phyloP scores from a whole-genome alignment of 176 grass and related monocot species.

The Carex scoparia region DNA sequence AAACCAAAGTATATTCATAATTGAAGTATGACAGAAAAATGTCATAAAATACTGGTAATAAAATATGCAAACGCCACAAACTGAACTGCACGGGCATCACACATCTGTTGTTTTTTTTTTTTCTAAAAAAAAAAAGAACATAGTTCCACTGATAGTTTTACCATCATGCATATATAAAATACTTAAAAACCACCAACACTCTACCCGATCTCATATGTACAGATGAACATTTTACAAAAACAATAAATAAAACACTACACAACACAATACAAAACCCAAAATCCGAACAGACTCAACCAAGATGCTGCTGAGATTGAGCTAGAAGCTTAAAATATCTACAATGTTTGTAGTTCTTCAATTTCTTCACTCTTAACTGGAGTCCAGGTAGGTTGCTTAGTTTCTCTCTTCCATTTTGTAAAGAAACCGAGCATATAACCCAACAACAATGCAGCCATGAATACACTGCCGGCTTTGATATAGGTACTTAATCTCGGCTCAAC shows the following conservation, averaged over 20 bases:
- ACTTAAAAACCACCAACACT: neutral
- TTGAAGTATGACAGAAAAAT: neutral
- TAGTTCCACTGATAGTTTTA: neutral
- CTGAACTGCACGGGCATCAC: neutral
- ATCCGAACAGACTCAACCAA: neutral
- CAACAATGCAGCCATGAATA: conserved; percentile 33
- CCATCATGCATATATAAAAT: neutral
- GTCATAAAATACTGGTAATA: neutral
- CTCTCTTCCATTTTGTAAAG: conserved; percentile 43
- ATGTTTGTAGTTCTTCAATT: conserved; percentile 43
- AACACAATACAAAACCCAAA: neutral
- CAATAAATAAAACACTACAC: neutral
- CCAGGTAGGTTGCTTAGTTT: conserved; percentile 46
- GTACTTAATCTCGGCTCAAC: neutral
- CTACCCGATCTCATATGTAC: neutral
- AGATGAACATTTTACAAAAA: conserved; percentile 7
- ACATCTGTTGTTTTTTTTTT: neutral
- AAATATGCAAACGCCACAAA: neutral
- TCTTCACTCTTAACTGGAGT: conserved; percentile 72
- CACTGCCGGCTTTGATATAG: conserved; percentile 40
- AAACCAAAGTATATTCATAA: neutral
- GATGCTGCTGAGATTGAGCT: neutral
- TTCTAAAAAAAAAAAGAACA: neutral
- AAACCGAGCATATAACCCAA: conserved; percentile 57
- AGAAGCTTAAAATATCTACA: neutral